phyloP scores from a whole-genome alignment of 2,329 filamentous ascomycete genomes.

The Shiraia bambusicola region DNA sequence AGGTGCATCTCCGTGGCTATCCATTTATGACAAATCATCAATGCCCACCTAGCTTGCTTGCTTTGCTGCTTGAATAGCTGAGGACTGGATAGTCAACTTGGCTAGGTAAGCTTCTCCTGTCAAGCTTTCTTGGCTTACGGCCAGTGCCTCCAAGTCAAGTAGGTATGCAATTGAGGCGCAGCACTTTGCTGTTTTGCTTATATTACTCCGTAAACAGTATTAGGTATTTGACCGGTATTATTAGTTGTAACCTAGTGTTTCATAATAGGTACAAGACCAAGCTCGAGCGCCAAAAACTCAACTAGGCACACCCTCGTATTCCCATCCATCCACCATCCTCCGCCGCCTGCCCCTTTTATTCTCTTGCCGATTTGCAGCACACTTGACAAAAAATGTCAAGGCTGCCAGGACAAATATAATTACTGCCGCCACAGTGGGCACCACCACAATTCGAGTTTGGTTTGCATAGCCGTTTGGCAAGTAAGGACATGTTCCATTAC shows the following conservation, averaged over 20 bases:
- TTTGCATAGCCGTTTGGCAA: slow-evolving; percentile 46
- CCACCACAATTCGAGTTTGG: slow-evolving; percentile 54
- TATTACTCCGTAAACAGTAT: too few species aligned
- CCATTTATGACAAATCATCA: slow-evolving; percentile 4
- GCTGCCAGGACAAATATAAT: slow-evolving; percentile 63
- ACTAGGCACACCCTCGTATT: slow-evolving; percentile 67
- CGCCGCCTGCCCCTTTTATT: slow-evolving; percentile 54
- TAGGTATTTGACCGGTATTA: too few species aligned
- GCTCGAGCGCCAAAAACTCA: too few species aligned
- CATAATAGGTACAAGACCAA: too few species aligned
- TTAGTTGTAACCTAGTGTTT: too few species aligned
- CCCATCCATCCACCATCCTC: slow-evolving; percentile 55
- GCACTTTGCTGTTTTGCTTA: too few species aligned
- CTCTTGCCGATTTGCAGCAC: slow-evolving; percentile 60
- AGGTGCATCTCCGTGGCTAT: neutral
- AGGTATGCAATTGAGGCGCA: neutral
- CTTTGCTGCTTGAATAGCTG: too few species aligned
- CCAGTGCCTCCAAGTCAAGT: slow-evolving; percentile 1
- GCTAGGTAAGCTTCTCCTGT: neutral
- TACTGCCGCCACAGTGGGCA: slow-evolving; percentile 63
- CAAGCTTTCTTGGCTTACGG: neutral
- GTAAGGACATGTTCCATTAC: slow-evolving; percentile 62
- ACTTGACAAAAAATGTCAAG: slow-evolving; percentile 65
- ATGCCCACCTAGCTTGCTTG: slow-evolving; percentile 4
- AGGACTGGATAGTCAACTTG: too few species aligned